Evolutionary conservation across 495 filamentous ascomycete species (phyloP).

Genomic region (Penicillium coffeae): DNA sequence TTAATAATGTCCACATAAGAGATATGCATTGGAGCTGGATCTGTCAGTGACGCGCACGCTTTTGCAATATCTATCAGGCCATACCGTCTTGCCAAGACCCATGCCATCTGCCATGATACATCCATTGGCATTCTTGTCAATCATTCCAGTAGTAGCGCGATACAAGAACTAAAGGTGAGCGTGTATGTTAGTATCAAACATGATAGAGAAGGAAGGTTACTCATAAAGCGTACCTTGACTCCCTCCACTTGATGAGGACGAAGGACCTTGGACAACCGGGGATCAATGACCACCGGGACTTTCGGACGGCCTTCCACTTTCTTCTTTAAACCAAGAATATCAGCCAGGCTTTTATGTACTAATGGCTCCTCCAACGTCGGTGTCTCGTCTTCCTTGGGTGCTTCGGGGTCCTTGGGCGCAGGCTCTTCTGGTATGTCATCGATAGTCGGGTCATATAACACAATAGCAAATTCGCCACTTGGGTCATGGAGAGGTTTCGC

Average conservation of each 20-base stretch:
- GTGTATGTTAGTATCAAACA: conserved; percentile 1
- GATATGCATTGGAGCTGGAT: conserved; percentile 65
- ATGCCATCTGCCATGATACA: conserved; percentile 99
- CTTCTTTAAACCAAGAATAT: conserved; percentile 94
- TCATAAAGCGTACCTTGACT: conserved; percentile 61
- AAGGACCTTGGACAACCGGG: conserved; percentile 82
- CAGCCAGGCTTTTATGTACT: conserved; percentile 89
- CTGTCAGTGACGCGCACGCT: conserved; percentile 29
- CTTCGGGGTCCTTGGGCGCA: conserved; percentile 50
- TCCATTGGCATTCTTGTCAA: conserved; percentile 90
- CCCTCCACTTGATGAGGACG: conserved; percentile 97
- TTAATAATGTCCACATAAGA: conserved; percentile 92
- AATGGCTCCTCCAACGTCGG: conserved; percentile 72
- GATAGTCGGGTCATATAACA: conserved; percentile 90
- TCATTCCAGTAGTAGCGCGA: conserved; percentile 83
- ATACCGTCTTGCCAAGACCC: conserved; percentile 92
- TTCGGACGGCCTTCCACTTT: conserved; percentile 73
- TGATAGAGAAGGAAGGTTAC: not conserved
- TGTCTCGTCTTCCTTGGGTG: conserved; percentile 44
- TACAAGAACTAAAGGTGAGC: conserved; percentile 69
- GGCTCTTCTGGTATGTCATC: conserved; percentile 70
- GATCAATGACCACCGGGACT: conserved; percentile 97
- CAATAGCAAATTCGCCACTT: conserved; percentile 92
- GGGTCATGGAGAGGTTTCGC: conserved; percentile 93
- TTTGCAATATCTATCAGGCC: conserved; percentile 1